Evolutionary conservation across 345 rosid species (phyloP).

Genomic region (Linum usitatissimum): DNA sequence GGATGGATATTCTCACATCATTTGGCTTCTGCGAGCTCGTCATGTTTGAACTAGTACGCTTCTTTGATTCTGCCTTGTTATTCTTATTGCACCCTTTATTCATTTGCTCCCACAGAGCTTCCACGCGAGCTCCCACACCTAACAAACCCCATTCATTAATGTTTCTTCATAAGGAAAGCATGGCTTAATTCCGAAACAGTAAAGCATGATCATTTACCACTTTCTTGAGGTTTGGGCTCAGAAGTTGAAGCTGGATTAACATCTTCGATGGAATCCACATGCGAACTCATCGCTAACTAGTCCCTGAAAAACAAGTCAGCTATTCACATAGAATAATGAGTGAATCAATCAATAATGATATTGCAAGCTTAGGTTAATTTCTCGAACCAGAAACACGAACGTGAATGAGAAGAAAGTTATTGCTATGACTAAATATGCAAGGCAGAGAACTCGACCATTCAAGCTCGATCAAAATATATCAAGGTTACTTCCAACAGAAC

Average conservation of each 20-base stretch:
- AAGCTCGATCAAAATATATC: not conserved
- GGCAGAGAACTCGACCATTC: not conserved
- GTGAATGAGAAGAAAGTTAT: not conserved
- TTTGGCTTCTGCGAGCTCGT: conserved; percentile 23
- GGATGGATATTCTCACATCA: conserved; percentile 33
- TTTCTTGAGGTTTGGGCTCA: conserved; percentile 17
- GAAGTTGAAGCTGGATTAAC: conserved; percentile 16
- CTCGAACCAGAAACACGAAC: not conserved
- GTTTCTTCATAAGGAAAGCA: not conserved
- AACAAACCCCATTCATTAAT: conserved; percentile 2
- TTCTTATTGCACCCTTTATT: conserved; percentile 34
- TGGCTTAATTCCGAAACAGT: not conserved
- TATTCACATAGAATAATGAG: not conserved
- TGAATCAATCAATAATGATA: not conserved
- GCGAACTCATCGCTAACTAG: conserved; percentile 21
- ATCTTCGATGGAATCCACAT: conserved; percentile 21
- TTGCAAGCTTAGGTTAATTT: not conserved
- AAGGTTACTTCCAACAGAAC: not conserved
- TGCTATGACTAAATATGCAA: not conserved
- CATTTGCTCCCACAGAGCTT: conserved; percentile 61
- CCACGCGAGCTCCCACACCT: conserved; percentile 36
- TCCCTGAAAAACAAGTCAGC: conserved; percentile 20
- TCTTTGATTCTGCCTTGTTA: conserved; percentile 22
- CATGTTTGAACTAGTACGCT: conserved; percentile 16
- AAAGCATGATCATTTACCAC: conserved; percentile 18